phyloP scores from a whole-genome alignment of 805 yeast species.

The Torulaspora indica region DNA sequence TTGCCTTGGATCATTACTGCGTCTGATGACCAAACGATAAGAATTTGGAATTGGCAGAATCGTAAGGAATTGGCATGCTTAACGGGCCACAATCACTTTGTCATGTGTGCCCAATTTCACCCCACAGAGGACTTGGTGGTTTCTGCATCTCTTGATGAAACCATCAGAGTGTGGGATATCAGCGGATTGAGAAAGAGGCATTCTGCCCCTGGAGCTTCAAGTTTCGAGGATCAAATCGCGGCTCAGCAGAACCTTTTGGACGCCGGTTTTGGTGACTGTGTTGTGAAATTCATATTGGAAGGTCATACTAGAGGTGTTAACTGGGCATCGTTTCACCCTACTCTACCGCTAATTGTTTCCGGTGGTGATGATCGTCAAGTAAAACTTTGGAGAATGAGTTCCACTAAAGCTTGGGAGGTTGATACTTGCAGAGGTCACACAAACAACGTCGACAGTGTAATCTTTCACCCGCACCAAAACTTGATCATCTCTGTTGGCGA shows the following conservation, averaged over 20 bases:
- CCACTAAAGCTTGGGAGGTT: constrained; percentile 97
- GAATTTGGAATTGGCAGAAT: constrained; percentile 99
- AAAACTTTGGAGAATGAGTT: constrained; percentile 96
- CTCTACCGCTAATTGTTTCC: constrained; percentile 87
- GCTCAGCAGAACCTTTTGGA: constrained; percentile 70
- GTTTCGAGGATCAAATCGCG: constrained; percentile 42
- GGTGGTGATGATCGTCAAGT: constrained; percentile 95
- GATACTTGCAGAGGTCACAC: constrained; percentile 98
- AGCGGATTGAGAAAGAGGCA: constrained; percentile 91
- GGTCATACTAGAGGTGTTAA: constrained; percentile 99
- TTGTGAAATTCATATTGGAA: constrained; percentile 90
- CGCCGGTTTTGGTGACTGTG: constrained; percentile 93
- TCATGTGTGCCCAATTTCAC: constrained; percentile 97
- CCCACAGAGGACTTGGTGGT: constrained; percentile 92
- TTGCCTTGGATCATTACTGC: constrained; percentile 96
- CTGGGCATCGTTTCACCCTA: constrained; percentile 98
- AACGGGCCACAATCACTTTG: constrained; percentile 98
- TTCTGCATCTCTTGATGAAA: constrained; percentile 93
- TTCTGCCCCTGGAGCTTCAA: constrained; percentile 64
- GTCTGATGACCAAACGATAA: constrained; percentile 96
- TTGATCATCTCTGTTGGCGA: constrained; percentile 89
- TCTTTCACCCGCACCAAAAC: constrained; percentile 92
- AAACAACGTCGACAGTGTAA: constrained; percentile 80
- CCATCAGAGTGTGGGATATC: constrained; percentile 99
- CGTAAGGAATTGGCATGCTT: constrained; percentile 94